phyloP scores from a whole-genome alignment of 164 flowering plant genomes.

The Magnolia sinica region DNA sequence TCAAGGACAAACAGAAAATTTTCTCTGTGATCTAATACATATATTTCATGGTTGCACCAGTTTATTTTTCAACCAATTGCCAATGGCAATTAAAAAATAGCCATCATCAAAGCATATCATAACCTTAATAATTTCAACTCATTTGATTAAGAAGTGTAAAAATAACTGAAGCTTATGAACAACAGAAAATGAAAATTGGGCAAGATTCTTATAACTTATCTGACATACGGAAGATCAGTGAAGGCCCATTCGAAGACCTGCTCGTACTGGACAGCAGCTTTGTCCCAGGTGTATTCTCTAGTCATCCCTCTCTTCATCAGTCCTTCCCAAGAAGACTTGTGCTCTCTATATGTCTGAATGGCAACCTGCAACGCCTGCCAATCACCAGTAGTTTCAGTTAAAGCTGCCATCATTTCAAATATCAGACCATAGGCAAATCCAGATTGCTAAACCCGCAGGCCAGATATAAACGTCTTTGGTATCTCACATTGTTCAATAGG shows the following conservation, averaged over 20 bases:
- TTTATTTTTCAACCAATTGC: not conserved
- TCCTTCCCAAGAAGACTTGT: constrained; percentile 82
- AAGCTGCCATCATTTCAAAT: not conserved
- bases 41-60: too few species aligned
- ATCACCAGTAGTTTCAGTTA: not conserved
- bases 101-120: not conserved
- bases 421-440: too few species aligned
- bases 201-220: constrained; percentile 16
- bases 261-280: constrained; percentile 79
- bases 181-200: not conserved
- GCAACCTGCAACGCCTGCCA: constrained; percentile 68
- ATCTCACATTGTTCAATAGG: too few species aligned
- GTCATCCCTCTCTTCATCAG: constrained; percentile 88
- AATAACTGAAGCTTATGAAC: not conserved
- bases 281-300: constrained; percentile 74
- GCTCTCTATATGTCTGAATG: constrained; percentile 55
- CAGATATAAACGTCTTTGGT: too few species aligned
- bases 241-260: constrained; percentile 81
- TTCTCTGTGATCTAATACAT: too few species aligned
- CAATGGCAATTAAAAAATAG: not conserved
- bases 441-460: too few species aligned
- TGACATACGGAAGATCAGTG: constrained; percentile 65
- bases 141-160: not conserved
- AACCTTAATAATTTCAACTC: not conserved
- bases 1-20: too few species aligned